Conservation (phyloP, 345 rosid genomes). For the Ceriops tagal region DNA sequence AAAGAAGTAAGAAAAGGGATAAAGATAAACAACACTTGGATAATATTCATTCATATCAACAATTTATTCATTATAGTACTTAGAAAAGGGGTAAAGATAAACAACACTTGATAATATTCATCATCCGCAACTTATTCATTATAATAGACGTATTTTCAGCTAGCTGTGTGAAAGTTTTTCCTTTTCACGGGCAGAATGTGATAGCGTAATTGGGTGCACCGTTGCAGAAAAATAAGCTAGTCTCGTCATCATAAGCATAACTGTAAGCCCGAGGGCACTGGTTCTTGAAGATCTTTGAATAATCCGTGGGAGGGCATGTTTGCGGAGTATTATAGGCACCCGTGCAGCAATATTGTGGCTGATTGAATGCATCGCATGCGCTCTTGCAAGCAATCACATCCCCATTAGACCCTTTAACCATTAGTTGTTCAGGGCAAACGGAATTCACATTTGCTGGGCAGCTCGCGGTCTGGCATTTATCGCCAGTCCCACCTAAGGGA, state of each 20-base stretch:
- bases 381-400: conserved; percentile 41
- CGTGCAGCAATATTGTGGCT: conserved; percentile 45
- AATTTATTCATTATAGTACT: no score
- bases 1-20: no score
- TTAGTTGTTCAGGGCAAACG: conserved; percentile 42
- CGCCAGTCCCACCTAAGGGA: conserved; percentile 30
- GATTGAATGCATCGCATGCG: conserved; percentile 33
- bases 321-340: conserved; percentile 19
- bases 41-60: no score
- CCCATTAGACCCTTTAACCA: conserved; percentile 19
- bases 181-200: conserved; percentile 9
- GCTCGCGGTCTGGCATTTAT: conserved; percentile 13
- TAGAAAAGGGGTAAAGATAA: no score
- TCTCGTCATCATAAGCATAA: conserved; percentile 17
- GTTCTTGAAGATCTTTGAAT: conserved; percentile 18
- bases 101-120: no score
- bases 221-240: conserved; percentile 9
- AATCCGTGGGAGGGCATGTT: conserved; percentile 37
- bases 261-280: conserved; percentile 19
- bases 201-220: conserved; percentile 9
- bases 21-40: no score
- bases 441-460: conserved; percentile 35
- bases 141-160: no score
- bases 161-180: no score
- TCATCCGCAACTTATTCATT: no score